These are phyloP conservation scores for Pestalotiopsis fici DNA, from an alignment of 2,329 filamentous ascomycete genomes.

Conservation along the genomic window DNA sequence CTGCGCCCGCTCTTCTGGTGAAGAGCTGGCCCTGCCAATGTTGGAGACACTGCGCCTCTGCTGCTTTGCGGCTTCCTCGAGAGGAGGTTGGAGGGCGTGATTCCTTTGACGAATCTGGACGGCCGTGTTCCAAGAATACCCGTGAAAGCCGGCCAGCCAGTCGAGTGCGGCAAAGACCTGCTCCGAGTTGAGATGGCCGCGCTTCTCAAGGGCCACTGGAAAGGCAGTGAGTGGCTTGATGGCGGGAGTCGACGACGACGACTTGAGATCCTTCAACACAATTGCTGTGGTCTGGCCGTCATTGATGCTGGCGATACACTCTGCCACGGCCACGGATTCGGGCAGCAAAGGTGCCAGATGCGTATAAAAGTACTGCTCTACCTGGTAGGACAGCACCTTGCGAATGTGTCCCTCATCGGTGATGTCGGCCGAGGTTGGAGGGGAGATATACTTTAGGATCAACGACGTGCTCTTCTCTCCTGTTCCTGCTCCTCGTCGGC, in stretches of 20 bases:
- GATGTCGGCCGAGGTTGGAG: slow-evolving; percentile 36
- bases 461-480: slow-evolving; percentile 31
- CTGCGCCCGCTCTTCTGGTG: no score
- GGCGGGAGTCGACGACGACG: slow-evolving; percentile 19
- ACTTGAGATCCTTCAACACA: slow-evolving; percentile 20
- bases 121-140: slow-evolving; percentile 45
- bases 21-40: no score
- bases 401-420: slow-evolving; percentile 63
- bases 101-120: slow-evolving; percentile 13
- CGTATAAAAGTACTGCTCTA: slow-evolving; percentile 67
- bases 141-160: slow-evolving; percentile 67
- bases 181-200: slow-evolving; percentile 40
- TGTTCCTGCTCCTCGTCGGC: slow-evolving; percentile 4
- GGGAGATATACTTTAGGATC: slow-evolving; percentile 62
- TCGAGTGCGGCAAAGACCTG: slow-evolving; percentile 57
- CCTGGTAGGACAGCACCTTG: slow-evolving; percentile 67
- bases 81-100: slow-evolving; percentile 50
- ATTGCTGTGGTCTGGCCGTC: slow-evolving; percentile 21
- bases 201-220: slow-evolving; percentile 58
- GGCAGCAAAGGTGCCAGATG: slow-evolving; percentile 52
- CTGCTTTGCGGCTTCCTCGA: slow-evolving; percentile 49
- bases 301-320: slow-evolving; percentile 39
- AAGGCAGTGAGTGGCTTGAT: slow-evolving; percentile 44
- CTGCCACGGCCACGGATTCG: slow-evolving; percentile 45
- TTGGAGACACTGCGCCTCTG: no score